Evolutionary conservation across 495 filamentous ascomycete species (phyloP).

Genomic region (Emericellopsis terricola): DNA sequence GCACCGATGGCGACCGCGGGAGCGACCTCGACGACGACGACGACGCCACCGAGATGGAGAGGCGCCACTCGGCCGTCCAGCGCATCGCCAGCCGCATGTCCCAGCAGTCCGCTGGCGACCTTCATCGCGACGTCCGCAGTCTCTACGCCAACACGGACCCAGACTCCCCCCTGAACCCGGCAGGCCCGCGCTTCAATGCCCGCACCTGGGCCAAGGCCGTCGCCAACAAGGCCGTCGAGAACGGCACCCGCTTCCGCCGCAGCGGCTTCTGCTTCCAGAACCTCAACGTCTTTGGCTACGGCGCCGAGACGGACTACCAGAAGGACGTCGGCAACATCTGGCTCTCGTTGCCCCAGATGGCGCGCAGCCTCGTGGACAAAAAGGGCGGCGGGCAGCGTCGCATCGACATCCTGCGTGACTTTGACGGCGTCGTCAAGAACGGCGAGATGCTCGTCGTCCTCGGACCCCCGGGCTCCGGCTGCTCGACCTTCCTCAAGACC

Average conservation of each 20-base stretch:
- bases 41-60: constrained; percentile 7
- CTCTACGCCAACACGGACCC: constrained; percentile 1
- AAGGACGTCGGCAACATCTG: constrained; percentile 36
- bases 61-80: constrained; percentile 2
- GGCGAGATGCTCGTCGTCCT: constrained; percentile 70
- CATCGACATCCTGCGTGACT: constrained; percentile 47
- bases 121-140: not conserved
- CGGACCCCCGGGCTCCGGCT: constrained; percentile 52
- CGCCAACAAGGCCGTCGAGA: constrained; percentile 7
- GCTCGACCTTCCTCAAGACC: constrained; percentile 55
- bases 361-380: constrained; percentile 7
- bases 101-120: constrained; percentile 6
- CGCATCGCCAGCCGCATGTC: constrained; percentile 1
- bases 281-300: constrained; percentile 45
- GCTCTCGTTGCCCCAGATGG: constrained; percentile 19
- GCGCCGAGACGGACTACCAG: constrained; percentile 45
- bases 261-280: constrained; percentile 25
- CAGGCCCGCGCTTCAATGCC: constrained; percentile 13
- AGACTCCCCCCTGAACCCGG: constrained; percentile 12
- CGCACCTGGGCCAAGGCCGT: constrained; percentile 18
- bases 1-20: constrained; percentile 4
- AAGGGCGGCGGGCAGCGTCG: constrained; percentile 24
- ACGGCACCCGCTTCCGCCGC: constrained; percentile 10
- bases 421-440: constrained; percentile 46
- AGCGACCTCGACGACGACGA: constrained; percentile 14